Conservation (phyloP, 768 basidiomycete species). For the Lactarius pseudohatsudake region DNA sequence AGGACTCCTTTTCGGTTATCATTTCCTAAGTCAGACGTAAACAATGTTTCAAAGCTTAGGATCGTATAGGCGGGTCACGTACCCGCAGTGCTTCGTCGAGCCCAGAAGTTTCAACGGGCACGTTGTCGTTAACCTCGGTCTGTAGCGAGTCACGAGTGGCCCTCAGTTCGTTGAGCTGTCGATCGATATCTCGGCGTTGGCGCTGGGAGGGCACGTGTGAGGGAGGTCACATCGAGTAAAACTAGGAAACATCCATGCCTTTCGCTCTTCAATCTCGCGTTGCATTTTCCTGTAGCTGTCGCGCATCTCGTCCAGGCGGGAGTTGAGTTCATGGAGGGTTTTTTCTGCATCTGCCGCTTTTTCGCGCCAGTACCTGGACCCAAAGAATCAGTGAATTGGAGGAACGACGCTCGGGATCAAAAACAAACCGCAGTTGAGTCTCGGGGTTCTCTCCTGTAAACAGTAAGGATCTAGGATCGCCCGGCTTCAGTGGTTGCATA, state of each 20-base stretch:
- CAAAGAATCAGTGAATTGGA: background rate
- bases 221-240: background rate
- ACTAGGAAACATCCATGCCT: conserved; percentile 5
- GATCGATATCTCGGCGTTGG: conserved; percentile 11
- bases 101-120: conserved; percentile 61
- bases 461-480: conserved; percentile 35
- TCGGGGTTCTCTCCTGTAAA: conserved; percentile 25
- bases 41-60: background rate
- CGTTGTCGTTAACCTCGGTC: conserved; percentile 64
- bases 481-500: conserved; percentile 34
- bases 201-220: conserved; percentile 20
- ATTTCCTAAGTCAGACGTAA: conserved; percentile 44
- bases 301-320: conserved; percentile 34
- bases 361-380: conserved; percentile 47
- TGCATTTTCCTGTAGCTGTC: conserved; percentile 36
- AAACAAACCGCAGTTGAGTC: conserved; percentile 25
- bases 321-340: conserved; percentile 37
- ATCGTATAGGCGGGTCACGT: conserved; percentile 23
- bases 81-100: conserved; percentile 57
- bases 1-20: conserved; percentile 49
- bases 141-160: conserved; percentile 44
- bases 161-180: conserved; percentile 34
- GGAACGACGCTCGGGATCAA: background rate
- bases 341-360: conserved; percentile 42
- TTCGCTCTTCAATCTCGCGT: conserved; percentile 28